Evolutionary conservation across 345 rosid genomes (phyloP).

Genomic region (Kandelia obovata): DNA sequence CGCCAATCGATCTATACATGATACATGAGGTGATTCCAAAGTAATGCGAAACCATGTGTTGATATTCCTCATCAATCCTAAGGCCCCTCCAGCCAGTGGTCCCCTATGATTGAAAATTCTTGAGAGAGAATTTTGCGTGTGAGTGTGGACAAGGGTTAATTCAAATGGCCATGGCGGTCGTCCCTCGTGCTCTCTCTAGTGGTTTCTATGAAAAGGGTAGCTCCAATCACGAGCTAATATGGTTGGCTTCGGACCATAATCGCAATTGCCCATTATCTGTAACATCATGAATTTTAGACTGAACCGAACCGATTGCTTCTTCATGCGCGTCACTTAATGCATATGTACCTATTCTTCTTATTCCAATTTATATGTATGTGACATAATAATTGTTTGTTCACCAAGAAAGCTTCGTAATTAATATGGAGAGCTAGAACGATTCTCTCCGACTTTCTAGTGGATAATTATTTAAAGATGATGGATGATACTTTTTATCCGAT

Average conservation of each 20-base stretch:
- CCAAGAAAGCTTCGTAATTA: slow-evolving; percentile 2
- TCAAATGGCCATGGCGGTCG: slow-evolving; percentile 9
- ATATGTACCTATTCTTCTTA: no score
- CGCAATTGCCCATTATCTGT: slow-evolving; percentile 1
- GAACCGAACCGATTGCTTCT: slow-evolving; percentile 17
- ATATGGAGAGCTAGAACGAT: background rate
- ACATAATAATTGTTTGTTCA: background rate
- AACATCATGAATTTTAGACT: background rate
- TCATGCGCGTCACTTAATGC: background rate
- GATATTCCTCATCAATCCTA: slow-evolving; percentile 7
- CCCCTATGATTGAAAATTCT: slow-evolving; percentile 28
- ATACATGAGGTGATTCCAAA: background rate
- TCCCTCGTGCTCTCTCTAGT: slow-evolving; percentile 8
- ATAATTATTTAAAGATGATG: background rate
- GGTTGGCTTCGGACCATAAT: slow-evolving; percentile 31
- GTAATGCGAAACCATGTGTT: slow-evolving; percentile 17
- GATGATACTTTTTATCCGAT: background rate
- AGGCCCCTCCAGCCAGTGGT: slow-evolving; percentile 12
- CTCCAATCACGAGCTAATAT: slow-evolving; percentile 12
- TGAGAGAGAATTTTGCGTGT: slow-evolving; percentile 1
- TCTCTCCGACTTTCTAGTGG: background rate
- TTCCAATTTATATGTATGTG: background rate
- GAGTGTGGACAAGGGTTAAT: slow-evolving; percentile 12
- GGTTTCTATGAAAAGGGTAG: slow-evolving; percentile 17
- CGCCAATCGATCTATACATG: background rate